Evolutionary conservation across 2,329 filamentous ascomycete species (phyloP), one percentile per base, ranked within the genome.

Genomic region (Paraphaeosphaeria minitans): DNA sequence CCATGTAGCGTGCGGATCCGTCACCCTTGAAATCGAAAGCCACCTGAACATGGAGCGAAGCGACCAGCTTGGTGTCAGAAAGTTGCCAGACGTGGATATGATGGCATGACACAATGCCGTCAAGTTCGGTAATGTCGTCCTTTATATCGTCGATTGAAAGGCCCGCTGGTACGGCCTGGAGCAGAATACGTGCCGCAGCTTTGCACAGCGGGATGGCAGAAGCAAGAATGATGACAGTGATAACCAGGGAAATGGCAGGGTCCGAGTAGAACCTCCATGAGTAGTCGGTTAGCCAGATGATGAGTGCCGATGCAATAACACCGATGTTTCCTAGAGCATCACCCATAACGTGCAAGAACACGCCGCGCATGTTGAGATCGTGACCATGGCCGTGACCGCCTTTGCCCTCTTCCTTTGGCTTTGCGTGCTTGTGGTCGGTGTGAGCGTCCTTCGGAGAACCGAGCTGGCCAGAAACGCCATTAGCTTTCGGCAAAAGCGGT

Each of bases 81-180:
- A 99, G 85, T 77, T 98, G 94, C 95, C 95, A 99, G 62, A 99
- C 93, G 75, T 99, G 95, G 22, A 99, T 84, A 75, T 99, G 94
- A 78, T 99, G 95, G 72, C 93, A 97, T 74, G 90, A 92, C 61
- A 95, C 82, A 49, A 99, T 90, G 43, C 93, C 93, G 0, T 90
- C 89, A 6, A 99, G 86, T 16, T 85, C 81, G 72, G 93, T 87
- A 55, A 99, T 97, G 74, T 99, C 95, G 65, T 94, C 89, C 66
- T 92, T 91, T 77, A 99, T 94, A 59, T 98, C 91, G 64, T 93
- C 89, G 57, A 97, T 87, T 66, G 89, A 89, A 68, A 99, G 88
- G 55, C 94, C 91, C 59, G 93, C 89, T 0, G 95, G 95, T 0
- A 95, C 96, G 2, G 94, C 95, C 78, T 99, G 95, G 0, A 99